Evolutionary conservation across 352 stramenopile genomes (phyloP), one percentile per base, ranked within the genome.

Genomic region (Pseudoperonospora humuli): DNA sequence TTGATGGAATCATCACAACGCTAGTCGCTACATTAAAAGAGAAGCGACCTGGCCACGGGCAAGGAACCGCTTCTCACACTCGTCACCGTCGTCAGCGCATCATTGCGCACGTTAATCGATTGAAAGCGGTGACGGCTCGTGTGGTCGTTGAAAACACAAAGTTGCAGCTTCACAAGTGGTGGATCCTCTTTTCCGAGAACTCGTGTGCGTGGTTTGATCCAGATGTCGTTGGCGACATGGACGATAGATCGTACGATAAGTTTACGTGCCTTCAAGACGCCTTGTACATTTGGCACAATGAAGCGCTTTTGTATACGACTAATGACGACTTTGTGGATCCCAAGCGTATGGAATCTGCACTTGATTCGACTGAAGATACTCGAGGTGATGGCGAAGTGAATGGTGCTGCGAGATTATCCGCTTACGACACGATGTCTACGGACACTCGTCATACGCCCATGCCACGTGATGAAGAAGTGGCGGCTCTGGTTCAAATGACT

Each of bases 181-280:
- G 65, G 24, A 52, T 71, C 0, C 58, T 86, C n/a, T 89, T 85
- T 41, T 49, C 75, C 9, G 65, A 70, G 7, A 78, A 78, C n/a
- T 61, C 61, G 0, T 86, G 62, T 21, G 61, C 62, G 20, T 89
- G 76, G 76, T 75, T 84, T 51, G 67, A 83, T 48, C 59, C 69
- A 0, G 61, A 77, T 26, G 46, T 62, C 27, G 57, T 72, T 15
- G 64, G 80, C 10, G 45, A 64, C 14, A 28, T 70, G 31, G 58
- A 75, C 11, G 58, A 67, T 18, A 47, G 70, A 36, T 85, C 75
- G 5, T 89, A 89, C 45, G 76, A 89, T 61, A 86, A 84, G 38
- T 89, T 86, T 25, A 89, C 77, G 9, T 89, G 77, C 50, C 60
- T 89, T 7, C 77, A 89, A 54, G 77, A 89, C 31, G 77, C 74